Evolutionary conservation across 139 green algal species (phyloP), one percentile per base, ranked within the genome.

Genomic region (Chlorella sp.): DNA sequence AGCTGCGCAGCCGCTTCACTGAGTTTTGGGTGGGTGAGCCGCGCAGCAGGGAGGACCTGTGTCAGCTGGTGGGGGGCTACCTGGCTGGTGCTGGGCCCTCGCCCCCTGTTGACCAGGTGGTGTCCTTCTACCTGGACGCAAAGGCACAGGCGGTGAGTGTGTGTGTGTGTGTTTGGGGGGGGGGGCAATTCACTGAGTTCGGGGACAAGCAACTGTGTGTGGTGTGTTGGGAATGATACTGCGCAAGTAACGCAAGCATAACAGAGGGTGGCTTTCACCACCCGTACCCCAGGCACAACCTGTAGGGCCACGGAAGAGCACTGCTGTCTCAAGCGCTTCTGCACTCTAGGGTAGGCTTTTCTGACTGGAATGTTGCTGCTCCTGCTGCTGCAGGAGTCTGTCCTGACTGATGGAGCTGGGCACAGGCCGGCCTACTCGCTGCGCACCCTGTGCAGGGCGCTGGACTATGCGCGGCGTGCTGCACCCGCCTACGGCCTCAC

Each of bases 91-190:
- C 72, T 32, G 74, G 60, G 30, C 22, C 68, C 10, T 55, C 42
- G 17, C 17, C 42, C 86, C 90, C 20, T 10, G 81, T 98, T 30
- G 84, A 93, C 27, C 79, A 79, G 0, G 82, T 95, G 1, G 93
- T 98, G n/a, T 83, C 94, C 70, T 96, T 98, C 32, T 99, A 99
- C 80, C 30, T 95, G 3, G 86, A 78, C 4, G 88, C 89, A 30
- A 93, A 93, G 78, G 61, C 71, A 5, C 88, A 91, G 69, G 90
- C 91, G 63, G 88, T 91, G 74, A 80, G 83, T 70, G 63, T 55
- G 42, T 17, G 17, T 26, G 42, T 17, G 17, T 55, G 42, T 55
- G 42, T 17, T 55, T 17, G 17, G 42, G 10, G 10, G 10, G 10
- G 42, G 10, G 42, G 17, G 10, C 42, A 55, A 55, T 55, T 10